Evolutionary conservation across 495 filamentous ascomycete genomes (phyloP).

Genomic region (Trichodelitschia bisporula): DNA sequence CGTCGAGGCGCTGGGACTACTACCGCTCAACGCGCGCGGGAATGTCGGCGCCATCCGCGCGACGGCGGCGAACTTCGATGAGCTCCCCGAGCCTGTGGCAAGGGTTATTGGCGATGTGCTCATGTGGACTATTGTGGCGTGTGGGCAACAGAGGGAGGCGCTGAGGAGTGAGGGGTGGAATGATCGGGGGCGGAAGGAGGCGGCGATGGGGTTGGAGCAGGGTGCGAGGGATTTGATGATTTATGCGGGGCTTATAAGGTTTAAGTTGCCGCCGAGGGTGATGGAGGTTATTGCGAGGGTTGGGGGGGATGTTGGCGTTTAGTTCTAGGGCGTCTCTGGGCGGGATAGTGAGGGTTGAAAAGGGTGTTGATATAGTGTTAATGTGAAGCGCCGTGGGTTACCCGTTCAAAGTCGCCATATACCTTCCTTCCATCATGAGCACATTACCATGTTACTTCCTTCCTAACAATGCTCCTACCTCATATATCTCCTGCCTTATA

Average conservation of each 20-base stretch:
- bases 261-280: constrained; percentile 48
- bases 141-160: constrained; percentile 44
- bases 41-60: constrained; percentile 47
- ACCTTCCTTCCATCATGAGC: no score
- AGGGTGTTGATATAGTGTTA: no score
- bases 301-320: constrained; percentile 41
- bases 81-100: constrained; percentile 48
- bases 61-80: constrained; percentile 47
- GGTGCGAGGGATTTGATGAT: constrained; percentile 73
- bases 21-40: constrained; percentile 47
- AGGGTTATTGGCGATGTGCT: constrained; percentile 72
- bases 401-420: no score
- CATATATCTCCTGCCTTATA: no score
- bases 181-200: constrained; percentile 38
- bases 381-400: no score
- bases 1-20: constrained; percentile 45
- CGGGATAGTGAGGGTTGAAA: no score
- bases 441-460: no score
- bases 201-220: constrained; percentile 45
- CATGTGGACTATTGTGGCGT: constrained; percentile 77
- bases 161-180: constrained; percentile 41
- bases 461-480: no score
- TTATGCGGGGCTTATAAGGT: constrained; percentile 84
- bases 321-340: no score
- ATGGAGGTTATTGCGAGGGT: constrained; percentile 63